Conservation (phyloP, 345 rosid genomes). For the Citrus cavaleriei region DNA sequence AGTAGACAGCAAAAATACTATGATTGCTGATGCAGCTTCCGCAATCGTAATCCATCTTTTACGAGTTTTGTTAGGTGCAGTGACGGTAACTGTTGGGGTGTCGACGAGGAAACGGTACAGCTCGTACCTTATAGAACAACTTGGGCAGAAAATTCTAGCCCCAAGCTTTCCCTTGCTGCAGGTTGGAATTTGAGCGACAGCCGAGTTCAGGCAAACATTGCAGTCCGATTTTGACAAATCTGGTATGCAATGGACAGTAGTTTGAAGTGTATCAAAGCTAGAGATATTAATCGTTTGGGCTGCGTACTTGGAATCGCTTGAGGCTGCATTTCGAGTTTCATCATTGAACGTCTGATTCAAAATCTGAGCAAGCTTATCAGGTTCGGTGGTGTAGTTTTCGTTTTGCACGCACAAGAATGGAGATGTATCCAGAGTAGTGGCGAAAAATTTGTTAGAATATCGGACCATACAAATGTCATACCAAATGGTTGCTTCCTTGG, state of each 20-base stretch:
- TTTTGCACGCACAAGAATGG: background rate
- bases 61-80: background rate
- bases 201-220: background rate
- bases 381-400: background rate
- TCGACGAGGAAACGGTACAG: background rate
- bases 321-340: background rate
- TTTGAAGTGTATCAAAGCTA: background rate
- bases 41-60: slow-evolving; percentile 5
- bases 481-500: slow-evolving; percentile 3
- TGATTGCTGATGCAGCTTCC: background rate
- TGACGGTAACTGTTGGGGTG: background rate
- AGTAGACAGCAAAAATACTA: background rate
- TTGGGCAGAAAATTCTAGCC: slow-evolving; percentile 8
- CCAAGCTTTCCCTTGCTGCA: background rate
- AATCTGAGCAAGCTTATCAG: background rate
- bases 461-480: slow-evolving; percentile 5
- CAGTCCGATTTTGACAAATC: slow-evolving; percentile 4
- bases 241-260: slow-evolving; percentile 15
- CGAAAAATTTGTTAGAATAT: slow-evolving; percentile 21
- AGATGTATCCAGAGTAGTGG: background rate
- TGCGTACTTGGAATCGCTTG: background rate
- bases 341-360: background rate
- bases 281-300: background rate
- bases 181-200: background rate
- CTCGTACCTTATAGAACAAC: slow-evolving; percentile 20